A percentile compares a stretch with the other conserved stretches of the same genome.
These are phyloP conservation scores for Pistacia integerrima DNA, from an alignment of 345 rosid species.

Conservation along the genomic window DNA sequence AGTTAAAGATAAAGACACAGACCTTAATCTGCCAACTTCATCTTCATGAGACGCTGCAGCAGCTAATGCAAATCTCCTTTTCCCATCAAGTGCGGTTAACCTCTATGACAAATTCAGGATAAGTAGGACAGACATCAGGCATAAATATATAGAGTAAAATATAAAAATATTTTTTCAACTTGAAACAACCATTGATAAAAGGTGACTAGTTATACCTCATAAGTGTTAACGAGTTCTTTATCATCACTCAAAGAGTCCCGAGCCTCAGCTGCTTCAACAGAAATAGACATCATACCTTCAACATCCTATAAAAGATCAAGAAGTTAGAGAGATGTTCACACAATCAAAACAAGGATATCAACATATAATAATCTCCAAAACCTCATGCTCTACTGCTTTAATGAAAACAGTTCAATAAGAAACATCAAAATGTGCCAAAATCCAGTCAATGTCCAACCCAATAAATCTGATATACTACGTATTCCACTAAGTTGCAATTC, in stretches of 20 bases:
- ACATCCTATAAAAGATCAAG: conserved; percentile 64
- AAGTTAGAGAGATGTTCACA: conserved; percentile 7
- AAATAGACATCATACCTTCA: conserved; percentile 99
- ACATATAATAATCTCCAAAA: conserved; percentile 22
- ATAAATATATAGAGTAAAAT: not conserved
- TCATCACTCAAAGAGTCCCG: conserved; percentile 92
- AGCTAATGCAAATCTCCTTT: conserved; percentile 96
- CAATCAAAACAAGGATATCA: conserved; percentile 5
- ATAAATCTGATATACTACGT: not conserved
- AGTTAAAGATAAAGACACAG: conserved; percentile 25
- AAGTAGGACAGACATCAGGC: conserved; percentile 7
- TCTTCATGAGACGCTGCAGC: conserved; percentile 87
- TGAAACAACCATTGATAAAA: conserved; percentile 1
- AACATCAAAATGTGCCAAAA: conserved; percentile 1
- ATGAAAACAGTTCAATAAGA: conserved; percentile 4
- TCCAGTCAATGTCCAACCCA: not conserved
- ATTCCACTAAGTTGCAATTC: not conserved
- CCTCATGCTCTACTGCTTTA: not conserved
- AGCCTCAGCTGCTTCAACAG: conserved; percentile 96
- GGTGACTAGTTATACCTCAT: conserved; percentile 62
- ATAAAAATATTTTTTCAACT: conserved; percentile 4
- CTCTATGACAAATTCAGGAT: conserved; percentile 50
- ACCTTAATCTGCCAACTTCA: conserved; percentile 96
- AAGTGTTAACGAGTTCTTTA: conserved; percentile 89
- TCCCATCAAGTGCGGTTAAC: conserved; percentile 97